These are phyloP conservation scores for Chrysopogon serrulatus DNA, from an alignment of 176 grass and related monocot genomes.

Conservation along the genomic window DNA sequence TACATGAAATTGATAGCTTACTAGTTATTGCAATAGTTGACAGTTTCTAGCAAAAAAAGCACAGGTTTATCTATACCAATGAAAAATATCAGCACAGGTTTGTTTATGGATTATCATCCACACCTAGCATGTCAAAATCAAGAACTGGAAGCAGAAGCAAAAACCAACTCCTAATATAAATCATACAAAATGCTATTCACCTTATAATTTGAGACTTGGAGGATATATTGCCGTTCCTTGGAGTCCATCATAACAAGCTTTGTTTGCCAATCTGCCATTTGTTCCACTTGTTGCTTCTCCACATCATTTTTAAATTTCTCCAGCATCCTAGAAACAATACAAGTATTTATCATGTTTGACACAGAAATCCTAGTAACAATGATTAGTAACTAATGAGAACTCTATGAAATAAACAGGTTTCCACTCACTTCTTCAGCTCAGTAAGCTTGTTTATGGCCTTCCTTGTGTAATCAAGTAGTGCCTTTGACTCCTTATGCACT, in stretches of 20 bases:
- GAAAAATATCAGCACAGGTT: constrained; percentile 6
- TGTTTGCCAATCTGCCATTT: constrained; percentile 82
- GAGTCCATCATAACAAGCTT: constrained; percentile 96
- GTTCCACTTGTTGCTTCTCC: constrained; percentile 68
- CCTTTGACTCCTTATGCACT: constrained; percentile 94
- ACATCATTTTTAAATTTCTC: constrained; percentile 96
- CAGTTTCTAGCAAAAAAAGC: constrained; percentile 2
- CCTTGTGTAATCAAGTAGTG: constrained; percentile 91
- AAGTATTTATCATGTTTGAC: constrained; percentile 6
- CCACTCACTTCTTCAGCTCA: constrained; percentile 82
- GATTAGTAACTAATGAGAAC: neutral
- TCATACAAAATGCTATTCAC: constrained; percentile 29
- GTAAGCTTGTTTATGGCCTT: constrained; percentile 94
- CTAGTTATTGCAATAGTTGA: neutral
- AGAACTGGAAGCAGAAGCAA: neutral
- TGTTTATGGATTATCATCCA: neutral
- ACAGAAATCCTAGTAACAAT: neutral
- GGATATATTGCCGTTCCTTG: constrained; percentile 87
- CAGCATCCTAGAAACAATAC: constrained; percentile 59
- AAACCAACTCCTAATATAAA: neutral
- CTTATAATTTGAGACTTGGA: constrained; percentile 94
- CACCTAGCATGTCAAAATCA: constrained; percentile 5
- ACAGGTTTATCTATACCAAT: neutral
- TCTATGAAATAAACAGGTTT: constrained; percentile 25
- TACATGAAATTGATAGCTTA: neutral